Base-by-base conservation (phyloP, 169 alveolate genomes). In the Plasmodium yoelii region DNA sequence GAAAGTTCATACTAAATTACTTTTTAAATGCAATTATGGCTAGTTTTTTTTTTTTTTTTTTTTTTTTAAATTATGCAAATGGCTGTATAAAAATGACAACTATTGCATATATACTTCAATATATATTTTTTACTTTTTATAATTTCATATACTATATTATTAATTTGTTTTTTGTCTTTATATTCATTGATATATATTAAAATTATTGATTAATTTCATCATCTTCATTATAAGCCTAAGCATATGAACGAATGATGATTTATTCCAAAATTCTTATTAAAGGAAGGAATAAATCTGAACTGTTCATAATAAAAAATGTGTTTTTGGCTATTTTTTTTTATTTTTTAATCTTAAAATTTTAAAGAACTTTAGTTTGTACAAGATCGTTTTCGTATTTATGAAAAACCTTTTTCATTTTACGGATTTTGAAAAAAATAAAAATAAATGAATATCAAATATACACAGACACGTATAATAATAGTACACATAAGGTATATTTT, bases 281-380 rank as follows among this genome's bases (percentile, higher is more conserved):
- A 70, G 91, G 91, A 70, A 69, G 91, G 91, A 59, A 86, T 71
- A 86, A 65, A 39, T 86, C 87, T 46, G 91, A 86, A 59, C 69
- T 69, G 84, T 86, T 53, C 91, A 86, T 65, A 59, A 5, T n/a
- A 61, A 19, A 63, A 26, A 19, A 63, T 19, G 5, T 24, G 5
- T n/a, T 67, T 67, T 15, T 67, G 39, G 26, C 42, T 67, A 57
- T 53, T 71, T 71, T 71, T 71, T 6, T 47, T 44, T 42, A 22
- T 71, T 15, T 26, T 42, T 6, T 15, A 34, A 51, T 22, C 42
- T 42, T 61, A 71, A 42, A 57, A 10, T 44, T 26, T 71, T 42
- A 51, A 71, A 53, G 55, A 34, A 34, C 6, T 34, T 3, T 4
- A 34, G 42, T 34, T 71, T 71, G 22, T 34, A 44, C 19, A 13